Percentiles rank a stretch among this genome's conserved stretches.
These are phyloP conservation scores for Oenanthe sinensis DNA, from an alignment of 129 eudicot species.

Conservation along the genomic window DNA sequence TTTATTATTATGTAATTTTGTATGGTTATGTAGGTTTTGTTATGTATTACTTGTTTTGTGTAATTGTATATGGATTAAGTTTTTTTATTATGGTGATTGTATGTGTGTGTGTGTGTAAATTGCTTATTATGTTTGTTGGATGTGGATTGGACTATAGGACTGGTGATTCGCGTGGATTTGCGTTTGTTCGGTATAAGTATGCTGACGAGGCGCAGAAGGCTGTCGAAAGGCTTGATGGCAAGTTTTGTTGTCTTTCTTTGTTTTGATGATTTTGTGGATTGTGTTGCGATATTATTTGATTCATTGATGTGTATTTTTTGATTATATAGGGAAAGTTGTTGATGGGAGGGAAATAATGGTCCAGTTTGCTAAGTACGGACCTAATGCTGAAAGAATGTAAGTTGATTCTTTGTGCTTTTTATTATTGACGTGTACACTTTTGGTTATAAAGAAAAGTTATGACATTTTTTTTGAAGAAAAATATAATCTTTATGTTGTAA, in stretches of 20 bases:
- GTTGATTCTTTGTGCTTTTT: slow-evolving; percentile 6
- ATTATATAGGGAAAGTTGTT: slow-evolving; percentile 61
- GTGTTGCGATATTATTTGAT: not conserved
- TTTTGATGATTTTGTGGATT: no score
- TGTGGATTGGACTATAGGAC: slow-evolving; percentile 37
- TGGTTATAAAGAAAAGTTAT: not conserved
- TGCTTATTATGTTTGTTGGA: not conserved
- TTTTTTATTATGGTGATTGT: not conserved
- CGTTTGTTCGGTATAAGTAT: slow-evolving; percentile 94
- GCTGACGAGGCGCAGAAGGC: slow-evolving; percentile 97
- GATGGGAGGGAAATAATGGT: slow-evolving; percentile 98
- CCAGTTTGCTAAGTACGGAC: slow-evolving; percentile 92
- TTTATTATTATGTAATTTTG: not conserved
- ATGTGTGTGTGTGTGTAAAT: not conserved
- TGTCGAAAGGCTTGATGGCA: slow-evolving; percentile 93
- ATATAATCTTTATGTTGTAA: not conserved
- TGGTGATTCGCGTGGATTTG: slow-evolving; percentile 98
- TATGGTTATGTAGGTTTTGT: no score
- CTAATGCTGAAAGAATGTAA: slow-evolving; percentile 90
- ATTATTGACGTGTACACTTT: not conserved
- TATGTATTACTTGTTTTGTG: not conserved
- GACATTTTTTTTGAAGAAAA: not conserved
- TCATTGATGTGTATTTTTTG: not conserved
- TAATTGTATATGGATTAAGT: not conserved
- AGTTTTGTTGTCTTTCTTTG: not conserved